Percentiles rank a stretch among this genome's conserved stretches.
Evolutionary conservation across 1,284 basidiomycete genomes (phyloP).

Genomic region (Hemileia vastatrix): DNA sequence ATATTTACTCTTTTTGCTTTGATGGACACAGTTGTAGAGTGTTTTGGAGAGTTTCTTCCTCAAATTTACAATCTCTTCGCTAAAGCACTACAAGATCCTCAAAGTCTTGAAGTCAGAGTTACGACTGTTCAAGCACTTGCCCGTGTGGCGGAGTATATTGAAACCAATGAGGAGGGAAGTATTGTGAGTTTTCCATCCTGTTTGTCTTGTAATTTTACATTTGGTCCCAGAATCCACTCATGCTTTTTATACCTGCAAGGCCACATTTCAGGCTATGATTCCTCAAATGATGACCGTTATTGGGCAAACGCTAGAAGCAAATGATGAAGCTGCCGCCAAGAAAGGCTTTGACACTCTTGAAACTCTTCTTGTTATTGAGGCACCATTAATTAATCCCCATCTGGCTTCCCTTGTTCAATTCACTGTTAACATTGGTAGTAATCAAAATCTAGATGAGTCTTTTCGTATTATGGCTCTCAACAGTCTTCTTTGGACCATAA

Average conservation of each 20-base stretch:
- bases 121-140: conserved; percentile 85
- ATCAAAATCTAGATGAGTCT: conserved; percentile 65
- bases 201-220: not conserved
- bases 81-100: conserved; percentile 69
- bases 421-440: conserved; percentile 73
- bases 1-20: conserved; percentile 85
- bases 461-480: conserved; percentile 87
- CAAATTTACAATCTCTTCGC: conserved; percentile 75
- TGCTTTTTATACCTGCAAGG: conserved; percentile 47
- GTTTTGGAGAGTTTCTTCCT: conserved; percentile 66
- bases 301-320: conserved; percentile 70
- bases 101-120: conserved; percentile 80
- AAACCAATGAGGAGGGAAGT: conserved; percentile 73
- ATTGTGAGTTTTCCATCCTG: conserved; percentile 53
- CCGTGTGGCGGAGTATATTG: conserved; percentile 86
- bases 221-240: not conserved
- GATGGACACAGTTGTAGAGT: conserved; percentile 82
- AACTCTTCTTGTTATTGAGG: conserved; percentile 87
- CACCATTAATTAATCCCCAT: conserved; percentile 79
- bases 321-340: conserved; percentile 71
- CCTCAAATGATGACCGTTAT: conserved; percentile 85
- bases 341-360: conserved; percentile 93
- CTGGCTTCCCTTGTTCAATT: conserved; percentile 81
- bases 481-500: conserved; percentile 88
- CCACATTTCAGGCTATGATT: conserved; percentile 78